Percentiles rank a stretch among this genome's conserved stretches.
Evolutionary conservation across 2,329 filamentous ascomycete species (phyloP).

Genomic region (Colletotrichum nymphaeae): DNA sequence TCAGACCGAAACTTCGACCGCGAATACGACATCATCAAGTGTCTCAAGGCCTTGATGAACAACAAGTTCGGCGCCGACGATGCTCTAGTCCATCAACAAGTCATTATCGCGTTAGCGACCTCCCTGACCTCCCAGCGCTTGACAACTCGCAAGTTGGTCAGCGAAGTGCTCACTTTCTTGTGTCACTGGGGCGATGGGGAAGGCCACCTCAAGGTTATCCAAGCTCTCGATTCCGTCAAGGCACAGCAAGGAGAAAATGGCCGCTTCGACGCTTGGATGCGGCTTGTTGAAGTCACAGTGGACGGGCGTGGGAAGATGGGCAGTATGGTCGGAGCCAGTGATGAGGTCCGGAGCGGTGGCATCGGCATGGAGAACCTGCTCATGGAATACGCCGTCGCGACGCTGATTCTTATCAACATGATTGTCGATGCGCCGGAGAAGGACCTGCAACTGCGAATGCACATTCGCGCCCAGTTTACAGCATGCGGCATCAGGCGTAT

Average conservation of each 20-base stretch:
- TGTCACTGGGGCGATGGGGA: conserved; percentile 93
- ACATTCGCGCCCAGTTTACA: conserved; percentile 95
- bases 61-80: conserved; percentile 99
- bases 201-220: conserved; percentile 92
- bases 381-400: conserved; percentile 98
- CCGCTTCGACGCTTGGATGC: conserved; percentile 98
- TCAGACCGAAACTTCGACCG: conserved; percentile 85
- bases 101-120: conserved; percentile 87
- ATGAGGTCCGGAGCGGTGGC: conserved; percentile 94
- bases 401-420: conserved; percentile 96
- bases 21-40: conserved; percentile 98
- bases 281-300: conserved; percentile 95
- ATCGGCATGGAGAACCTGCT: conserved; percentile 99
- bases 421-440: conserved; percentile 90
- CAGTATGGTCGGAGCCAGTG: conserved; percentile 94
- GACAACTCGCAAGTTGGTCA: conserved; percentile 93
- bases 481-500: conserved; percentile 96
- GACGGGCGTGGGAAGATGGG: conserved; percentile 99
- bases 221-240: conserved; percentile 93
- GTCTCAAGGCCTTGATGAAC: conserved; percentile 97
- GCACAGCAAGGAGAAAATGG: conserved; percentile 90
- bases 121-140: conserved; percentile 90
- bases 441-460: conserved; percentile 90
- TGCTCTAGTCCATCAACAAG: conserved; percentile 88
- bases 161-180: conserved; percentile 94